Evolutionary conservation across 1,284 basidiomycete species (phyloP).

Genomic region (Athelia sp.): DNA sequence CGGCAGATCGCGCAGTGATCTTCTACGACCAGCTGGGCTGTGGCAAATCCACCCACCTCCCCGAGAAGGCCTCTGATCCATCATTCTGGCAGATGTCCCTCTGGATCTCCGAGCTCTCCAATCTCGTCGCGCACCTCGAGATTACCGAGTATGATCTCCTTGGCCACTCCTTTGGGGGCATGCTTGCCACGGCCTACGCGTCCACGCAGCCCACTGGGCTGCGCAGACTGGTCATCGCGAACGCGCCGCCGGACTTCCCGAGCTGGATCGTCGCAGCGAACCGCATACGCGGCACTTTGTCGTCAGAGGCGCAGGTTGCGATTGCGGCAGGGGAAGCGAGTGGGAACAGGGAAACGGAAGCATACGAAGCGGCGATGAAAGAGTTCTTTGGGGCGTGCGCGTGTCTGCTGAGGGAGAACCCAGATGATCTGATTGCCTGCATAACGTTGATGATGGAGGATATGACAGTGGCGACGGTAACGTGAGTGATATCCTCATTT

Average conservation of each 20-base stretch:
- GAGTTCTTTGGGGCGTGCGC: slow-evolving; percentile 39
- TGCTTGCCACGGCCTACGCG: slow-evolving; percentile 36
- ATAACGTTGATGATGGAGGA: slow-evolving; percentile 31
- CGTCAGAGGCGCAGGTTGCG: slow-evolving; percentile 35
- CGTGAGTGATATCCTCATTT: slow-evolving; percentile 26
- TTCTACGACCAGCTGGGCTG: slow-evolving; percentile 34
- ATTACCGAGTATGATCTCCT: slow-evolving; percentile 30
- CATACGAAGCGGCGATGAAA: slow-evolving; percentile 39
- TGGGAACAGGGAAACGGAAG: slow-evolving; percentile 38
- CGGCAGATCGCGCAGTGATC: slow-evolving; percentile 16
- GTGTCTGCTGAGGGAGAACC: slow-evolving; percentile 42
- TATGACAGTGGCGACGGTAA: slow-evolving; percentile 43
- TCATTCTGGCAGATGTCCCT: slow-evolving; percentile 28
- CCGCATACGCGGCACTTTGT: slow-evolving; percentile 28
- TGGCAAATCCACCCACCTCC: slow-evolving; percentile 26
- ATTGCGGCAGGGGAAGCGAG: slow-evolving; percentile 42
- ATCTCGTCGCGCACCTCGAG: slow-evolving; percentile 22
- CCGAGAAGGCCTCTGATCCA: slow-evolving; percentile 16
- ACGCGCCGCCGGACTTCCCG: slow-evolving; percentile 33
- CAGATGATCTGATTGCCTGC: slow-evolving; percentile 23
- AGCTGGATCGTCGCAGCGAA: slow-evolving; percentile 33
- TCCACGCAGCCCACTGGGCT: slow-evolving; percentile 33
- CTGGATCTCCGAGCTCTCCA: slow-evolving; percentile 29
- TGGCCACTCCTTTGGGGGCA: slow-evolving; percentile 50
- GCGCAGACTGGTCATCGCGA: slow-evolving; percentile 34